phyloP scores from a whole-genome alignment of 1,284 basidiomycete genomes.

The Cerioporus squamosus region DNA sequence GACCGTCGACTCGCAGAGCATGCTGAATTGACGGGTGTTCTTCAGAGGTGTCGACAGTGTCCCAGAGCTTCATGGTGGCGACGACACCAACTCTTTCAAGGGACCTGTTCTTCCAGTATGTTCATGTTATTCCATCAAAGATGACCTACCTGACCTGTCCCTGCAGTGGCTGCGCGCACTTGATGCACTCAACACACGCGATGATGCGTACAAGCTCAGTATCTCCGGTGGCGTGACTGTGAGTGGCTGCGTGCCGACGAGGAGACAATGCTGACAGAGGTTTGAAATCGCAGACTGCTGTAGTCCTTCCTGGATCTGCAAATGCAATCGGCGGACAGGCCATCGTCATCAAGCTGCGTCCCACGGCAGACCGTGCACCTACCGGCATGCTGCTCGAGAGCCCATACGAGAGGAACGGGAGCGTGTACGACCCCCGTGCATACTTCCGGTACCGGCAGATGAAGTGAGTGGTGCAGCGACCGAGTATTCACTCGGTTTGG shows the following conservation, averaged over 20 bases:
- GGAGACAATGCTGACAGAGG: background rate
- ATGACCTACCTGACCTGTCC: background rate
- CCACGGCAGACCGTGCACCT: conserved; percentile 47
- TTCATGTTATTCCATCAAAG: background rate
- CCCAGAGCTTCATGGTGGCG: conserved; percentile 31
- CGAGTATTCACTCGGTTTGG: background rate
- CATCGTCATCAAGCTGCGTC: conserved; percentile 55
- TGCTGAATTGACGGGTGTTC: conserved; percentile 13
- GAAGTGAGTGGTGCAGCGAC: conserved; percentile 34
- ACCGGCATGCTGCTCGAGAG: conserved; percentile 52
- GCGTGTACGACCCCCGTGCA: conserved; percentile 28
- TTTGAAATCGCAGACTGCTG: conserved; percentile 31
- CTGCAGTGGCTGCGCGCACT: conserved; percentile 47
- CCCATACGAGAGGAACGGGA: conserved; percentile 44
- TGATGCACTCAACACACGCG: conserved; percentile 48
- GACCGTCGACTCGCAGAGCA: conserved; percentile 37
- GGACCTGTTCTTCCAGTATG: conserved; percentile 43
- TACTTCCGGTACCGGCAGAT: conserved; percentile 53
- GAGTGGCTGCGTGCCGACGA: background rate
- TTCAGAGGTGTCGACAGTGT: conserved; percentile 22
- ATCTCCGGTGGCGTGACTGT: conserved; percentile 52
- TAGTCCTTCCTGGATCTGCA: conserved; percentile 53
- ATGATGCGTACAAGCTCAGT: conserved; percentile 41
- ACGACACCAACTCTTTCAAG: conserved; percentile 41
- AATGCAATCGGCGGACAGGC: conserved; percentile 46